Evolutionary conservation across 768 basidiomycete genomes (phyloP), one percentile per base, ranked within the genome.

Genomic region (Psilocybe azurescens): DNA sequence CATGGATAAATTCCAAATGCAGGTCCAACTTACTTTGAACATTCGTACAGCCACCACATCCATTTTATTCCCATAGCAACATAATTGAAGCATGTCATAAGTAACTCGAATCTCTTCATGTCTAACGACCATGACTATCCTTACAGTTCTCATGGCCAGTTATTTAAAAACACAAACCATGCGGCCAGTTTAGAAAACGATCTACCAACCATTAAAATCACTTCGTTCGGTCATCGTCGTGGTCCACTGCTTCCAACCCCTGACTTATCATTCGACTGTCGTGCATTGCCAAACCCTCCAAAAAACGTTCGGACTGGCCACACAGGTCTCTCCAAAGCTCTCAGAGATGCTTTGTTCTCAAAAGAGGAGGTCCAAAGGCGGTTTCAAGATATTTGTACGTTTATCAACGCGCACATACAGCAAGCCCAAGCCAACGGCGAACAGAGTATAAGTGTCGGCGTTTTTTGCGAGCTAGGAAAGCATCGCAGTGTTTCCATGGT

Each of bases 401-500:
- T 29, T 9, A 67, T 70, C 33, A 53, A 55, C 33, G 32, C 54
- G 5, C 57, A 53, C 18, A 30, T 69, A 36, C 56, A 60, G 38
- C 58, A 63, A 1, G 72, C 64, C 11, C 51, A 41, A 30, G 49
- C n/a, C 16, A 56, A 56, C 30, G 63, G 65, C n/a, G 58, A 57
- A 39, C 30, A 51, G 7, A 55, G 62, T 13, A 33, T 73, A 2
- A 44, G 28, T 7, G 63, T 72, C 2, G 71, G 71, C 3, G 65
- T 74, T 11, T 69, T 60, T 55, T 74, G 71, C 49, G 62, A 71
- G 49, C 41, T 74, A 9, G 73, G 73, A 30, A 71, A 62, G 32
- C 71, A 74, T 52, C 70, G 73, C 10, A 74, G 71, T 41, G 73
- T 74, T 28, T 63, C 69, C 0, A 38, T 74, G n/a, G 71, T 72